These are phyloP conservation scores for Chaetomiaceae sp. DNA, from an alignment of 2,329 filamentous ascomycete species.

Conservation along the genomic window DNA sequence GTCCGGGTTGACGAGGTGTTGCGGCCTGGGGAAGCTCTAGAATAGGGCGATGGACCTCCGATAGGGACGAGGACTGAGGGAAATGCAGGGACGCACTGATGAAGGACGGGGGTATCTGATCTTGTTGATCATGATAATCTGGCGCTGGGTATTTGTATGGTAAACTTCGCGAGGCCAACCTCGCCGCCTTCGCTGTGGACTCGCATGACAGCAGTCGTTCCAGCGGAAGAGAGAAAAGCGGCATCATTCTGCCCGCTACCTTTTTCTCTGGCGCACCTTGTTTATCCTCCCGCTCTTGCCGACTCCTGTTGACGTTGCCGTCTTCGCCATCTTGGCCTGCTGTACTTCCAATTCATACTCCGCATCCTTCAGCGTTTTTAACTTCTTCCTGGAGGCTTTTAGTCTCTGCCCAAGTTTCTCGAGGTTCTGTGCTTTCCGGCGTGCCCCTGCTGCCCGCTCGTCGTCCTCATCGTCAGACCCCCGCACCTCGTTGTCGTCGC, in stretches of 20 bases:
- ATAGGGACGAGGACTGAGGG: not conserved
- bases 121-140: constrained; percentile 15
- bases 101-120: constrained; percentile 4
- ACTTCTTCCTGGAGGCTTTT: constrained; percentile 46
- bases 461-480: constrained; percentile 27
- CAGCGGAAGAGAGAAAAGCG: constrained; percentile 14
- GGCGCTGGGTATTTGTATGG: constrained; percentile 18
- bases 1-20: constrained; percentile 19
- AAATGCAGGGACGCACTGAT: not conserved
- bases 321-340: constrained; percentile 59
- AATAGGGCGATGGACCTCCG: not conserved
- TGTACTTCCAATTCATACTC: constrained; percentile 54
- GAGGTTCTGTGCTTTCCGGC: constrained; percentile 34
- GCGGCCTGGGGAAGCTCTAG: constrained; percentile 20
- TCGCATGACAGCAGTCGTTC: not conserved
- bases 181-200: constrained; percentile 2
- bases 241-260: constrained; percentile 33
- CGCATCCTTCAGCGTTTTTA: constrained; percentile 48
- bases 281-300: constrained; percentile 57
- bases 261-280: constrained; percentile 57
- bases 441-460: constrained; percentile 28
- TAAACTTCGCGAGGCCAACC: constrained; percentile 16
- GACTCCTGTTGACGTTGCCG: constrained; percentile 51
- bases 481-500: constrained; percentile 31
- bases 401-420: constrained; percentile 45